A percentile compares a stretch with the other conserved stretches of the same genome.
Evolutionary conservation across 768 basidiomycete species (phyloP).

Genomic region (Macrolepiota dolichaula): DNA sequence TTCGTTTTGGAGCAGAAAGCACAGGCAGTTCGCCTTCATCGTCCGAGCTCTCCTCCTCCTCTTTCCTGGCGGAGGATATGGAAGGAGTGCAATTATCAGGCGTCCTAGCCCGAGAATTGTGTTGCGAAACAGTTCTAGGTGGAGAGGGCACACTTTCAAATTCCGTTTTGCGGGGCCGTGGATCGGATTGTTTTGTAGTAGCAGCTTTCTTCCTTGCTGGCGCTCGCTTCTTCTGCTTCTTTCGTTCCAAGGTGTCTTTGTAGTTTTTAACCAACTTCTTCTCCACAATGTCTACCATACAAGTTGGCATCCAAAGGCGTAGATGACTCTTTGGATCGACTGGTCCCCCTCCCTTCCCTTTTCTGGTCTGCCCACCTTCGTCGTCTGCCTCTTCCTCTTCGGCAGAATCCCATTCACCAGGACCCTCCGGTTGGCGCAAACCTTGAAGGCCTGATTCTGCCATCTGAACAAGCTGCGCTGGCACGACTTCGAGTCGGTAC

Average conservation of each 20-base stretch:
- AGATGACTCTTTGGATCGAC: constrained; percentile 53
- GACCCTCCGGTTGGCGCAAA: constrained; percentile 43
- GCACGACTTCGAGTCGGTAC: constrained; percentile 77
- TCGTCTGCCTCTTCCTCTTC: constrained; percentile 46
- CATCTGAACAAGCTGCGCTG: constrained; percentile 59
- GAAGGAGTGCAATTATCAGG: background rate
- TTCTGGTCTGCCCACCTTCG: constrained; percentile 33
- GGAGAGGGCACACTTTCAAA: too few species aligned
- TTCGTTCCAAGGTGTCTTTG: constrained; percentile 46
- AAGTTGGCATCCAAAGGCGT: constrained; percentile 82
- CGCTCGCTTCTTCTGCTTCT: constrained; percentile 50
- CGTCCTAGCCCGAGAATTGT: background rate
- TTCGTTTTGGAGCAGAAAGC: background rate
- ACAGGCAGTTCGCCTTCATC: constrained; percentile 3
- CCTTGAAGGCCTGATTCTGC: constrained; percentile 68
- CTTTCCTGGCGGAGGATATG: background rate
- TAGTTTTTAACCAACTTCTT: constrained; percentile 63
- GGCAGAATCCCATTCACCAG: constrained; percentile 46
- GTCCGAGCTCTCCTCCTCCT: constrained; percentile 1
- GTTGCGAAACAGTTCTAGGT: too few species aligned
- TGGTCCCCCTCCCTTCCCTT: constrained; percentile 30
- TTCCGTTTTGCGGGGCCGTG: background rate
- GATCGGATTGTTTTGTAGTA: background rate
- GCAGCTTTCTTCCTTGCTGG: constrained; percentile 12
- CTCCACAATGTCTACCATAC: constrained; percentile 66